Percentiles rank a stretch among this genome's conserved stretches.
These are phyloP conservation scores for Citrullus amarus DNA, from an alignment of 306 rosid species.

Conservation along the genomic window DNA sequence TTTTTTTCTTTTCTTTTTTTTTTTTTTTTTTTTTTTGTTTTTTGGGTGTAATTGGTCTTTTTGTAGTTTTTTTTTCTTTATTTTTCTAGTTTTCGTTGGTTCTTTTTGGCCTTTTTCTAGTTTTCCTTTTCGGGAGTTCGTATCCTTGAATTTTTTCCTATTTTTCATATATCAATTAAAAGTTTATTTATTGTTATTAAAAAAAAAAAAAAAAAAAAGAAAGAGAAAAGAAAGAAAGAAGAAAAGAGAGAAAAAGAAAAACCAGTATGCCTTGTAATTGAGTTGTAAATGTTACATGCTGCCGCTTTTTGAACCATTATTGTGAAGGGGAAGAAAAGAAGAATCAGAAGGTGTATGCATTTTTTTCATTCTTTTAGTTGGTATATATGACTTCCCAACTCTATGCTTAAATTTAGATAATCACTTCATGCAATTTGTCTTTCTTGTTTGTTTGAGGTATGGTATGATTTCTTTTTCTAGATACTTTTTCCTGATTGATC, in stretches of 20 bases:
- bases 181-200: no score
- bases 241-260: no score
- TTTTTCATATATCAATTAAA: no score
- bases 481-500: conserved; percentile 10
- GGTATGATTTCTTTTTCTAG: conserved; percentile 10
- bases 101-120: no score
- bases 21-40: no score
- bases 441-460: background rate
- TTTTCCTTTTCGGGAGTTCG: no score
- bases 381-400: background rate
- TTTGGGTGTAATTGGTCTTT: background rate
- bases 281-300: background rate
- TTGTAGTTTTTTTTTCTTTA: no score
- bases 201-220: no score
- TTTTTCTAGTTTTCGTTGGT: no score
- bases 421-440: background rate
- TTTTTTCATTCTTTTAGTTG: background rate
- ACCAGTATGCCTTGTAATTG: background rate
- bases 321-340: background rate
- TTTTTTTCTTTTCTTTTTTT: no score
- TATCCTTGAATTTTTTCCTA: no score
- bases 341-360: background rate
- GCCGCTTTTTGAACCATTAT: background rate
- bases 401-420: background rate
- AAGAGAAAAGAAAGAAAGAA: no score